Conservation (phyloP, 345 rosid species). For the Acer saccharum region DNA sequence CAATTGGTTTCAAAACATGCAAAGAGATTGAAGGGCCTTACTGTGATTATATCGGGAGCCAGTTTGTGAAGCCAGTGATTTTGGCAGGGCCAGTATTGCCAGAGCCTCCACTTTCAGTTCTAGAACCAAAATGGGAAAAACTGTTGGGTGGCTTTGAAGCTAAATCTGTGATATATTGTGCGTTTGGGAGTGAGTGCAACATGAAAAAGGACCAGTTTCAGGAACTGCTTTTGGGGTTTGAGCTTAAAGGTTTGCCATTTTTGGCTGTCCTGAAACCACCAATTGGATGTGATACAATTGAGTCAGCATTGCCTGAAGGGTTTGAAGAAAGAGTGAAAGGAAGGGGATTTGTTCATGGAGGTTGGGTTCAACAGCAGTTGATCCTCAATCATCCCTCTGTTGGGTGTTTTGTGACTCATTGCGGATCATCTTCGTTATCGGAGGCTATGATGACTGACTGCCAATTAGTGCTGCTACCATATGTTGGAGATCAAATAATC, state of each 20-base stretch:
- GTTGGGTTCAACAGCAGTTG: conserved; percentile 39
- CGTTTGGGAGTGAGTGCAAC: conserved; percentile 34
- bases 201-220: conserved; percentile 30
- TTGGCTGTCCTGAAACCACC: conserved; percentile 34
- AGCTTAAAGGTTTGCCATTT: conserved; percentile 30
- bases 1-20: conserved; percentile 20
- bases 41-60: conserved; percentile 23
- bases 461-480: conserved; percentile 39
- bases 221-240: conserved; percentile 33
- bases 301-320: conserved; percentile 32
- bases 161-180: conserved; percentile 24
- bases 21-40: conserved; percentile 31
- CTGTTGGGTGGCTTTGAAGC: conserved; percentile 12
- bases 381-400: conserved; percentile 39
- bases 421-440: conserved; percentile 36
- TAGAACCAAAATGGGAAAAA: conserved; percentile 21
- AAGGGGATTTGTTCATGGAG: conserved; percentile 31
- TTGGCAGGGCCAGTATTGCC: conserved; percentile 37
- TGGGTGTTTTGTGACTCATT: conserved; percentile 45
- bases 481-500: conserved; percentile 35
- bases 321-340: conserved; percentile 34
- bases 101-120: conserved; percentile 3
- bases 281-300: conserved; percentile 21
- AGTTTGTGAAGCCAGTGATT: conserved; percentile 30
- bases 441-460: conserved; percentile 33